phyloP scores from a whole-genome alignment of 2,329 filamentous ascomycete genomes.

The Aspergillus fumigatiaffinis region DNA sequence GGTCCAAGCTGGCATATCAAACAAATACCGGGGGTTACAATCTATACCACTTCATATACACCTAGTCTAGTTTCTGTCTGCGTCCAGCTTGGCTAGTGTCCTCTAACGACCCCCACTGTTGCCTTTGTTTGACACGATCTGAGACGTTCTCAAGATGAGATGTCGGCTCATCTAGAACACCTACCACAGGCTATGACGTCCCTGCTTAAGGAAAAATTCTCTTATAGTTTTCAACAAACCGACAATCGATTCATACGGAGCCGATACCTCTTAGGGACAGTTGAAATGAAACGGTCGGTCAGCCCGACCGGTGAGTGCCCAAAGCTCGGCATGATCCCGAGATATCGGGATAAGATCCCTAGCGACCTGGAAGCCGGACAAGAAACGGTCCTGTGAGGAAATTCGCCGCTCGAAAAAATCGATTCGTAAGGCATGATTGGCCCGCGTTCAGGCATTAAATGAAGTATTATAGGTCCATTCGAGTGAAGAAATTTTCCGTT shows the following conservation, averaged over 20 bases:
- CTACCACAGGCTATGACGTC: not conserved
- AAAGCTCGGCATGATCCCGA: slow-evolving; percentile 8
- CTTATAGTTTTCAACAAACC: not conserved
- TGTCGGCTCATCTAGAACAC: not conserved
- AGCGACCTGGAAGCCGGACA: not conserved
- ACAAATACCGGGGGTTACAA: not conserved
- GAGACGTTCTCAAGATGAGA: no score
- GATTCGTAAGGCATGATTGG: not conserved
- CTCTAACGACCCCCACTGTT: no score
- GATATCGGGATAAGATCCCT: not conserved
- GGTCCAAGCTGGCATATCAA: not conserved
- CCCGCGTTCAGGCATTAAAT: not conserved
- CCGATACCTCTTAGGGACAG: not conserved
- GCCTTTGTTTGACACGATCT: no score
- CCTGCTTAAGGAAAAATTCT: not conserved
- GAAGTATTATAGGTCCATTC: not conserved
- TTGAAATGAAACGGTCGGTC: not conserved
- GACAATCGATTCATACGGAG: not conserved
- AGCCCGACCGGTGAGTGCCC: not conserved
- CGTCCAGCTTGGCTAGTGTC: not conserved
- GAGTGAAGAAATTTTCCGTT: not conserved
- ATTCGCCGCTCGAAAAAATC: not conserved
- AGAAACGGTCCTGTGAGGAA: no score
- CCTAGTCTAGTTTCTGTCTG: no score
- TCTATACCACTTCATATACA: no score